phyloP scores from a whole-genome alignment of 768 basidiomycete species.

The Pseudohyphozyma bogoriensis region DNA sequence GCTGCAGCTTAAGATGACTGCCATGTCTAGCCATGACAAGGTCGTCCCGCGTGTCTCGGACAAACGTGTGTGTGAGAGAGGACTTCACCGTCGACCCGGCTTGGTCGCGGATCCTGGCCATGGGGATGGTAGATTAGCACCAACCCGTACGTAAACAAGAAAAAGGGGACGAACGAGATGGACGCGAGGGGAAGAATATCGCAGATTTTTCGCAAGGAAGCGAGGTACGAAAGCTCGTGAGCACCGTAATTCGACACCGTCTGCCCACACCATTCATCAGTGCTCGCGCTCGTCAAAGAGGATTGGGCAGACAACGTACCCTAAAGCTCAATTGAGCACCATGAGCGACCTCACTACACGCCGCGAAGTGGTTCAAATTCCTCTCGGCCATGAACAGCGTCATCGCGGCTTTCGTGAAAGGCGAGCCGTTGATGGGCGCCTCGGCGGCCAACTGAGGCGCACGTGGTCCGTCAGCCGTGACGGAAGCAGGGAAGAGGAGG shows the following conservation, averaged over 20 bases:
- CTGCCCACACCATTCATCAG: constrained; percentile 1
- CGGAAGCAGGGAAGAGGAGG: not conserved
- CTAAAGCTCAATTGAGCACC: constrained; percentile 60
- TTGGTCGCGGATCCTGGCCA: constrained; percentile 69
- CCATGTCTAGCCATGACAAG: constrained; percentile 55
- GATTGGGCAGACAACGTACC: constrained; percentile 51
- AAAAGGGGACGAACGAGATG: constrained; percentile 51
- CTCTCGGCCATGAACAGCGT: constrained; percentile 62
- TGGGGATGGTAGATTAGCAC: constrained; percentile 2
- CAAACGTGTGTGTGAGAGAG: constrained; percentile 65
- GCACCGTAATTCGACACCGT: constrained; percentile 11
- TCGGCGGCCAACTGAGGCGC: constrained; percentile 36
- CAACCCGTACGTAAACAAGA: no score
- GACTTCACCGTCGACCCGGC: constrained; percentile 77
- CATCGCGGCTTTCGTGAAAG: constrained; percentile 61
- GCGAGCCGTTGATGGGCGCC: constrained; percentile 41
- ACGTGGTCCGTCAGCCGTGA: not conserved
- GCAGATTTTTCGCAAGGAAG: constrained; percentile 63
- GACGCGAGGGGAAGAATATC: constrained; percentile 65
- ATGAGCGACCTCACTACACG: constrained; percentile 54
- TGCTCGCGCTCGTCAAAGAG: not conserved
- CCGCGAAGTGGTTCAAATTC: constrained; percentile 69
- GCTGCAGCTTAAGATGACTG: constrained; percentile 51
- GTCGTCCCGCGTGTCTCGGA: constrained; percentile 66
- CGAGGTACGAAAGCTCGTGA: constrained; percentile 80